phyloP scores from a whole-genome alignment of 176 grass and related monocot species.

The Hsuehochloa calcarea region DNA sequence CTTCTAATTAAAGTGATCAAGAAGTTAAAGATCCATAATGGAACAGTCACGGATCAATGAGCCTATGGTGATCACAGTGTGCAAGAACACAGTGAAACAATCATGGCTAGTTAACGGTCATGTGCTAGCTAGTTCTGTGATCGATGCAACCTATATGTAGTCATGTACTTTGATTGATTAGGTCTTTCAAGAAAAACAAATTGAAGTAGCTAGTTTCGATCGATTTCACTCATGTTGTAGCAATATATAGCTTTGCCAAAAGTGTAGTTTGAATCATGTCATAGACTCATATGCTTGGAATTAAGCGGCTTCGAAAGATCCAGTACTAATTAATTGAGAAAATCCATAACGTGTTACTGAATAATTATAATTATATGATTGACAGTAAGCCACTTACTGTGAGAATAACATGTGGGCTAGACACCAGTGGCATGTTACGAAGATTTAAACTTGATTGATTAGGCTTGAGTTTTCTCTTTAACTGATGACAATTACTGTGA shows the following conservation, averaged over 20 bases:
- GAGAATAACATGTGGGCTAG: too few species aligned
- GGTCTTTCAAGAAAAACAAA: neutral
- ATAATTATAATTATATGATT: too few species aligned
- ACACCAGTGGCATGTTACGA: too few species aligned
- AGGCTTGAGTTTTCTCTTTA: neutral
- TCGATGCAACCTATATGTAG: neutral
- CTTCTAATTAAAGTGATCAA: neutral
- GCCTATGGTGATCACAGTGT: neutral
- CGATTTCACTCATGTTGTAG: neutral
- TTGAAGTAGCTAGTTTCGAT: neutral
- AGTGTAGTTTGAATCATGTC: constrained; percentile 6
- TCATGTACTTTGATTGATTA: neutral
- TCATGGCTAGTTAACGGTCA: neutral
- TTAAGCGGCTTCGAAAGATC: constrained; percentile 4
- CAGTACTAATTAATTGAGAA: neutral
- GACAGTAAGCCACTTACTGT: too few species aligned
- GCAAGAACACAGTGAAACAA: neutral
- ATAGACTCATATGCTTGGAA: neutral
- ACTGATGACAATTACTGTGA: neutral
- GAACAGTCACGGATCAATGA: constrained; percentile 9
- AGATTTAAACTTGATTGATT: neutral
- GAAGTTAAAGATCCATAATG: constrained; percentile 24
- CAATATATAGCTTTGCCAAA: constrained; percentile 9
- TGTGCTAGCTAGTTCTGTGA: neutral
- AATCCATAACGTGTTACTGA: too few species aligned